Evolutionary conservation across 139 green algal genomes (phyloP), one percentile per base, ranked within the genome.

Genomic region (Coelastrella sp.): DNA sequence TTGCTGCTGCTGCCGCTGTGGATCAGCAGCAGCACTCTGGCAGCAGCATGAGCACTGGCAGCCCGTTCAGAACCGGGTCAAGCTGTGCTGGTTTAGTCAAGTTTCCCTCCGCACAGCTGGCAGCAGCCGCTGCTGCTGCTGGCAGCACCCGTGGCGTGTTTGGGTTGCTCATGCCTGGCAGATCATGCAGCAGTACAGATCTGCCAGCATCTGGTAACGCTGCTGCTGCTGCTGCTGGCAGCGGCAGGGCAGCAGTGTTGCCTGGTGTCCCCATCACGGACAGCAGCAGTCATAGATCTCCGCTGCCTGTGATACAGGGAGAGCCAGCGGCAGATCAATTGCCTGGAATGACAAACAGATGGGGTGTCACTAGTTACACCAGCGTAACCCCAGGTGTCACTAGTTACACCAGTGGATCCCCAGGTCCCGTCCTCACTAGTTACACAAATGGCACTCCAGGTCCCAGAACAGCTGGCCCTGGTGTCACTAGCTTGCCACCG

Each of bases 31-130:
- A 87, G 32, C 65, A 87, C 64, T 78, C 64, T 8, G 74, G 82
- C 82, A 87, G 82, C 82, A 87, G 82, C 64, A 87, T 78, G 23
- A 87, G 82, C 82, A 87, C 32, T 56, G 82, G 82, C 65, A 79
- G 82, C 32, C 82, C 80, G 5, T 22, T 86, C 1, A 22, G 80
- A 0, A 3, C 19, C 4, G 17, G n/a, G 22, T 22, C 60, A 5
- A 20, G 80, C 58, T 10, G 11, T 10, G n/a, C 17, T 10, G 73
- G 10, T 20, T n/a, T 59, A 11, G 60, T 11, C 3, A 11, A n/a
- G 16, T 23, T 8, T 6, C 17, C 14, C 16, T 23, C 68, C 8
- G 16, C 14, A 32, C 54, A 68, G 56, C 23, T 68, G 10, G 23
- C 8, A 47, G 5, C 78, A 84, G 78, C 54, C 11, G 78, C 78